These are phyloP conservation scores for Ustulina deusta DNA, from an alignment of 2,329 filamentous ascomycete genomes.

Conservation along the genomic window DNA sequence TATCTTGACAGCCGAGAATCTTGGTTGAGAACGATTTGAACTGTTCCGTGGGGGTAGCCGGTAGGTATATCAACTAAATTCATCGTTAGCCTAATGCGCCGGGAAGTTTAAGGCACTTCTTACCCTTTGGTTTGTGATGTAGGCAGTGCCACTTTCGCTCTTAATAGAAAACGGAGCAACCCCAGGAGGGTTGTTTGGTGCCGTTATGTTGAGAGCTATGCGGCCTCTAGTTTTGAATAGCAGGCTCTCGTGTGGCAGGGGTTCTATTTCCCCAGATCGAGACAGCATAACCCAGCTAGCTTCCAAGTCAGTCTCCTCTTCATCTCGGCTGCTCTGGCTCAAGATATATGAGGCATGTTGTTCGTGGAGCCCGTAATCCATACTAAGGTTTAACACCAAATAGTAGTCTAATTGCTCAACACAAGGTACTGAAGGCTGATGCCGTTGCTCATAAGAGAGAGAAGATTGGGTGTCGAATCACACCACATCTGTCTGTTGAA, in stretches of 20 bases:
- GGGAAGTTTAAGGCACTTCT: slow-evolving; percentile 49
- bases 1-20: slow-evolving; percentile 87
- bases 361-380: slow-evolving; percentile 57
- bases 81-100: slow-evolving; percentile 32
- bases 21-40: slow-evolving; percentile 92
- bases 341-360: slow-evolving; percentile 59
- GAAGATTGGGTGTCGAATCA: slow-evolving; percentile 34
- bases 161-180: slow-evolving; percentile 75
- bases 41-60: slow-evolving; percentile 72
- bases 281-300: slow-evolving; percentile 92
- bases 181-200: slow-evolving; percentile 73
- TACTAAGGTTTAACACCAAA: slow-evolving; percentile 40
- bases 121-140: slow-evolving; percentile 88
- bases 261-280: slow-evolving; percentile 78
- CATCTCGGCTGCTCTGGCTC: slow-evolving; percentile 54
- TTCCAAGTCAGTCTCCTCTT: slow-evolving; percentile 65
- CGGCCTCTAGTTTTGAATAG: slow-evolving; percentile 84
- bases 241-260: slow-evolving; percentile 84
- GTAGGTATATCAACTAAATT: slow-evolving; percentile 85
- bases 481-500: slow-evolving; percentile 43
- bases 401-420: slow-evolving; percentile 35
- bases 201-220: slow-evolving; percentile 80
- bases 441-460: slow-evolving; percentile 37
- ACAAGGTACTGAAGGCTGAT: slow-evolving; percentile 35
- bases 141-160: slow-evolving; percentile 79